Evolutionary conservation across 306 rosid genomes (phyloP).

Genomic region (Echinosophora koreensis): DNA sequence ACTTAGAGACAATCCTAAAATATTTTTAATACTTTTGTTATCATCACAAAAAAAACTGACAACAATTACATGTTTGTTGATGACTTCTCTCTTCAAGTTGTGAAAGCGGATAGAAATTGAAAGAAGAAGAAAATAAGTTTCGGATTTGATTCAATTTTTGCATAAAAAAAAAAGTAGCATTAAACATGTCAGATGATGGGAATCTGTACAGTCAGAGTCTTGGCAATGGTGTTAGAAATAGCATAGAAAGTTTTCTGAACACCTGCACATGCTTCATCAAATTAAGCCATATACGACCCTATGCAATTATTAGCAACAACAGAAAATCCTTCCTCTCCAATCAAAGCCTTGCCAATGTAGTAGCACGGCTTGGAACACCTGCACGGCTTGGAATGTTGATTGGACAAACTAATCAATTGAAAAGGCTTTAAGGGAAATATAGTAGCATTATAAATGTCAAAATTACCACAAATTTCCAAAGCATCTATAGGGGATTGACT

Average conservation of each 20-base stretch:
- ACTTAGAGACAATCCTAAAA: no score
- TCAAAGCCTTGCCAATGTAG: slow-evolving; percentile 85
- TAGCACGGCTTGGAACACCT: slow-evolving; percentile 71
- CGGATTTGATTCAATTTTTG: no score
- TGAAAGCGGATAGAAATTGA: no score
- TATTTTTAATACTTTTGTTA: no score
- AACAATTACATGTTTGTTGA: no score
- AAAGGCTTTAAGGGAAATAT: slow-evolving; percentile 31
- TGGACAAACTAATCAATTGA: slow-evolving; percentile 70
- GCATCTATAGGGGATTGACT: neutral
- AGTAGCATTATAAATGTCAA: neutral
- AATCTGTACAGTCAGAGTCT: no score
- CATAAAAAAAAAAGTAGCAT: no score
- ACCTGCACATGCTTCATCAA: slow-evolving; percentile 86
- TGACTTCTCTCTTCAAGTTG: no score
- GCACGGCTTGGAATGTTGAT: slow-evolving; percentile 73
- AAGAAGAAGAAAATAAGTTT: no score
- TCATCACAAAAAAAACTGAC: no score
- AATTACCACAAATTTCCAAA: slow-evolving; percentile 24
- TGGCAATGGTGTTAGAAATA: neutral
- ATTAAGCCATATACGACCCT: slow-evolving; percentile 58
- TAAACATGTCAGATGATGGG: no score
- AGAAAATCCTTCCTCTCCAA: slow-evolving; percentile 77
- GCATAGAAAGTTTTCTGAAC: slow-evolving; percentile 32
- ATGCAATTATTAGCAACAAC: slow-evolving; percentile 61